Evolutionary conservation across 192 early-diverging fungal genomes (phyloP), one percentile per base, ranked within the genome.

Genomic region (Coemansia sp.): DNA sequence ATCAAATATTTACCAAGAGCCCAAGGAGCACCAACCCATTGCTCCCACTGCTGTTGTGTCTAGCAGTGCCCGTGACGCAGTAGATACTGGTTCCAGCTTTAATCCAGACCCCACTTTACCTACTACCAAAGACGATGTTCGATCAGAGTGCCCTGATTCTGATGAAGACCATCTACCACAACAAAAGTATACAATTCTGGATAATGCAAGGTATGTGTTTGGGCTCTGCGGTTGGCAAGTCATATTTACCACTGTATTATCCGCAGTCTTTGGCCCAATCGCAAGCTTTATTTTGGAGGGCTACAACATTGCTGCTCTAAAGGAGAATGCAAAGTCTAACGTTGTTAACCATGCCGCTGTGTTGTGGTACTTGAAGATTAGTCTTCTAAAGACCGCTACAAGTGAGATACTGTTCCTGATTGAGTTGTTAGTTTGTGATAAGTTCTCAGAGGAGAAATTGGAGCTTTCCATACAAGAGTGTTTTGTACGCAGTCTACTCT

Each of bases 241-340:
- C n/a, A 43, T 43, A 18, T 4, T 6, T 18, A 6, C 42, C 1
- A 6, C 6, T 2, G 45, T 48, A 11, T 1, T 48, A 10, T 21
- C 45, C 10, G 45, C 45, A 48, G 21, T 20, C 7, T 23, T 48
- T 1, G 20, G 8, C 20, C 72, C 72, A 3, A 36, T 74, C 0
- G 34, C 34, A n/a, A 65, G 43, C 16, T 74, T 65, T 56, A 26
- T 74, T 14, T 59, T 74, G 56, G 61, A 74, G 31, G 72, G 72
- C 1, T 64, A 68, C 35, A 56, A 67, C 13, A 45, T 74, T 20
- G 58, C 52, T 13, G 59, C 72, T 18, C 62, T 74, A n/a, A 66
- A 61, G n/a, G 21, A 25, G 3, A 64, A 53, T 14, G 26, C 14
- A 21, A 28, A 38, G 0, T 10, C 5, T n/a, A 20, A n/a, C 20